Evolutionary conservation across 495 filamentous ascomycete species (phyloP).

Genomic region (Staphylotrichum longicolle): DNA sequence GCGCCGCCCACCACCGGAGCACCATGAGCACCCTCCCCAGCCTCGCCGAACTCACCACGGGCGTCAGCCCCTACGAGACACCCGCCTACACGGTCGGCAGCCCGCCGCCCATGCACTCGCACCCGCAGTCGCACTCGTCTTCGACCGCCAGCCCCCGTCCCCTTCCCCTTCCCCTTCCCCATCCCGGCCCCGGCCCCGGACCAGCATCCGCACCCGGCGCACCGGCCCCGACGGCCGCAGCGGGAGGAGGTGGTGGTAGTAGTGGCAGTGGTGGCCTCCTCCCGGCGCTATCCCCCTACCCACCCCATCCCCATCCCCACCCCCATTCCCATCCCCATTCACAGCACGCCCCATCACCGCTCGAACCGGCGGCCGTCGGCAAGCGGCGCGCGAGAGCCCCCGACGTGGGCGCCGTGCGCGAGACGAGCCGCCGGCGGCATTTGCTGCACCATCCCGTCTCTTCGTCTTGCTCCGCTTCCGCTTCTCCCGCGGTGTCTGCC

Average conservation of each 20-base stretch:
- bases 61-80: conserved; percentile 52
- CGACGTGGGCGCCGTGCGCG: conserved; percentile 34
- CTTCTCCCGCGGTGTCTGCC: too few species aligned
- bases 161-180: too few species aligned
- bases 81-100: conserved; percentile 43
- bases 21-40: conserved; percentile 43
- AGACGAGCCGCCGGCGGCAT: conserved; percentile 46
- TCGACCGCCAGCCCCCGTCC: too few species aligned
- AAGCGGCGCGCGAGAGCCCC: conserved; percentile 44
- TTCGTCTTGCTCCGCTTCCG: too few species aligned
- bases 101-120: conserved; percentile 19
- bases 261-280: conserved; percentile 20
- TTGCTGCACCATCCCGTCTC: conserved; percentile 19
- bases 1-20: not conserved
- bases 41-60: conserved; percentile 56
- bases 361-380: not conserved
- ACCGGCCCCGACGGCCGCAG: too few species aligned
- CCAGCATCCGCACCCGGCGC: too few species aligned
- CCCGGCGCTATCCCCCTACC: conserved; percentile 39
- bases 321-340: not conserved
- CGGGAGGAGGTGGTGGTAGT: too few species aligned
- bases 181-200: too few species aligned
- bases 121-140: too few species aligned
- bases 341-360: not conserved
- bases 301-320: conserved; percentile 22